phyloP scores from a whole-genome alignment of 805 yeast genomes.

The Citeromyces nyonsensis region DNA sequence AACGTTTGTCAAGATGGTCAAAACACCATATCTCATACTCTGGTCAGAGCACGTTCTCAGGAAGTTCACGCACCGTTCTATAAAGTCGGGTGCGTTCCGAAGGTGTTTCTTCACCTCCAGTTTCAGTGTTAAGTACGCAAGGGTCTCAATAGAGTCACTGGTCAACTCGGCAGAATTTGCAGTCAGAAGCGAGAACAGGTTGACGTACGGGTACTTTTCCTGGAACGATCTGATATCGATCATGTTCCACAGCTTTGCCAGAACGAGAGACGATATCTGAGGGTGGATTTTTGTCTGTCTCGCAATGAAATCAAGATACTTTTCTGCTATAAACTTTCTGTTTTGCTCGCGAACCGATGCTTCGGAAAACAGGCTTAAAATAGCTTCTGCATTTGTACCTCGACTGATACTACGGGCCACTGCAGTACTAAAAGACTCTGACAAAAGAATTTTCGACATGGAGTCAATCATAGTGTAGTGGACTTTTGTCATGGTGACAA shows the following conservation, averaged over 20 bases:
- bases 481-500: slow-evolving; percentile 1
- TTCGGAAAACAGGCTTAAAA: slow-evolving; percentile 20
- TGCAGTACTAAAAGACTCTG: too few species aligned
- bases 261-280: slow-evolving; percentile 15
- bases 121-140: slow-evolving; percentile 20
- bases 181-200: slow-evolving; percentile 7
- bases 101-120: slow-evolving; percentile 14
- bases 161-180: neutral
- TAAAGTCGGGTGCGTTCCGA: slow-evolving; percentile 17
- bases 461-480: too few species aligned
- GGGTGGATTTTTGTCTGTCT: slow-evolving; percentile 11
- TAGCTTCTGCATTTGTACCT: neutral
- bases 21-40: slow-evolving; percentile 21
- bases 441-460: too few species aligned
- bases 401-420: too few species aligned
- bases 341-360: slow-evolving; percentile 37
- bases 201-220: slow-evolving; percentile 13
- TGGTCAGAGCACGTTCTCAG: slow-evolving; percentile 4
- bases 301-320: slow-evolving; percentile 24
- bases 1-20: slow-evolving; percentile 23
- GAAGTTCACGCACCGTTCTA: slow-evolving; percentile 1
- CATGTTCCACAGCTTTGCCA: slow-evolving; percentile 44
- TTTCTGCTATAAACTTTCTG: slow-evolving; percentile 27
- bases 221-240: slow-evolving; percentile 16
- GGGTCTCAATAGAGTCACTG: slow-evolving; percentile 12